Percentiles rank a stretch among this genome's conserved stretches.
phyloP scores from a whole-genome alignment of 2,329 filamentous ascomycete species.

The Taxawa tesnikishii region DNA sequence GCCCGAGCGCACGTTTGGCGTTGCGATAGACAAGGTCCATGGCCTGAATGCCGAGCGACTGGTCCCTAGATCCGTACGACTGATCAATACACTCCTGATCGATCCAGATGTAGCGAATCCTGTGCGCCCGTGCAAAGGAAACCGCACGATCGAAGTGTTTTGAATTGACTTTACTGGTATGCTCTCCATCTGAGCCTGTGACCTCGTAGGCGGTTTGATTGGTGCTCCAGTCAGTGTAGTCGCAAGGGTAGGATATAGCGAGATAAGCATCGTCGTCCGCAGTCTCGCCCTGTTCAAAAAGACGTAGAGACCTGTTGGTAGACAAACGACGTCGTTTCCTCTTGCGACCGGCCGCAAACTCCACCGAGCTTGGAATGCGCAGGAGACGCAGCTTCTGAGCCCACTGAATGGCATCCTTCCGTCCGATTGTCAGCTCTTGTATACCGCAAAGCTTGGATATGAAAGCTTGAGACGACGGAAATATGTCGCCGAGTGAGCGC shows the following conservation, averaged over 20 bases:
- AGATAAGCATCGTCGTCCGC: not conserved
- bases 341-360: too few species aligned
- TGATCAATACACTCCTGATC: conserved; percentile 1
- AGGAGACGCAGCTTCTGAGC: conserved; percentile 1
- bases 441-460: not conserved
- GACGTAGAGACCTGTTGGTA: too few species aligned
- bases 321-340: too few species aligned
- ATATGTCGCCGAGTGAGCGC: not conserved
- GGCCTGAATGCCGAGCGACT: not conserved
- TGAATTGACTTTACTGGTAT: not conserved
- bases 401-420: not conserved
- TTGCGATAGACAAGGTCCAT: not conserved
- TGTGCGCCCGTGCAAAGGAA: not conserved
- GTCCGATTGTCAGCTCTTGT: not conserved
- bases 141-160: not conserved
- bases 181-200: too few species aligned
- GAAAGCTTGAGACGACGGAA: not conserved
- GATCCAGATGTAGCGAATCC: not conserved
- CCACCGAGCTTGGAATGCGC: too few species aligned
- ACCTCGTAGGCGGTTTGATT: conserved; percentile 4
- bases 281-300: not conserved
- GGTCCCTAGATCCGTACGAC: not conserved
- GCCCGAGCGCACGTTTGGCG: not conserved
- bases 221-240: not conserved
- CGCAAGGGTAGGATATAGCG: not conserved